Conservation (phyloP, 129 eudicot species). For the Flaveria sonorensis region DNA sequence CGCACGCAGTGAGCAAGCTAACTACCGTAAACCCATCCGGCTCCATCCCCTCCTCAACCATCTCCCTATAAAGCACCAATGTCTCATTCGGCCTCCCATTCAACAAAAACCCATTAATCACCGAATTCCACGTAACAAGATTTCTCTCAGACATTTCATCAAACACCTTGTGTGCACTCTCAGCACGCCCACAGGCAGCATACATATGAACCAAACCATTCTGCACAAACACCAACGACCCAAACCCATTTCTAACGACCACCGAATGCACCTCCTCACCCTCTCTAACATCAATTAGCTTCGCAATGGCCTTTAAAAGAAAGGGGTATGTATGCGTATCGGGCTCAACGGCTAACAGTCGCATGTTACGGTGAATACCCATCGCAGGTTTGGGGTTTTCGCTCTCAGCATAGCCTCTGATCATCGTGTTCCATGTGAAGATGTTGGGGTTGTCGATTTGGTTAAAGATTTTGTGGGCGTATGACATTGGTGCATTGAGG, state of each 20-base stretch:
- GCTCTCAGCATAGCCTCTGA: constrained; percentile 84
- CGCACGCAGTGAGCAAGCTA: constrained; percentile 79
- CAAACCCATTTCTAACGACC: constrained; percentile 54
- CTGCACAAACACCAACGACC: constrained; percentile 63
- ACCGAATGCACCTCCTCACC: constrained; percentile 76
- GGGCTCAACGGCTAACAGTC: constrained; percentile 42
- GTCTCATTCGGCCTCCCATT: constrained; percentile 70
- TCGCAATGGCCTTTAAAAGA: constrained; percentile 70
- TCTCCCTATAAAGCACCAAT: constrained; percentile 55
- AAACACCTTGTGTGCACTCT: constrained; percentile 75
- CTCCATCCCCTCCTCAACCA: constrained; percentile 58
- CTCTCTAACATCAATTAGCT: constrained; percentile 50
- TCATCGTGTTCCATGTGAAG: constrained; percentile 86
- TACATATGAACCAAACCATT: constrained; percentile 78
- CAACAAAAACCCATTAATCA: constrained; percentile 72
- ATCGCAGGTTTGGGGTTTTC: constrained; percentile 59
- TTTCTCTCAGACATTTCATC: constrained; percentile 70
- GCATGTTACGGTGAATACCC: constrained; percentile 49
- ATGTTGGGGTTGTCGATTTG: constrained; percentile 59
- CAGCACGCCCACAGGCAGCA: constrained; percentile 60
- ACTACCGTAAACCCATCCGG: constrained; percentile 94
- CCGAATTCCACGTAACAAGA: constrained; percentile 87
- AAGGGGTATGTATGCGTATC: constrained; percentile 90
- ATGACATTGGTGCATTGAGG: constrained; percentile 59
- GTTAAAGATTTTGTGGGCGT: constrained; percentile 57